phyloP scores from a whole-genome alignment of 2,329 filamentous ascomycete genomes.

The Talaromyces piceae region DNA sequence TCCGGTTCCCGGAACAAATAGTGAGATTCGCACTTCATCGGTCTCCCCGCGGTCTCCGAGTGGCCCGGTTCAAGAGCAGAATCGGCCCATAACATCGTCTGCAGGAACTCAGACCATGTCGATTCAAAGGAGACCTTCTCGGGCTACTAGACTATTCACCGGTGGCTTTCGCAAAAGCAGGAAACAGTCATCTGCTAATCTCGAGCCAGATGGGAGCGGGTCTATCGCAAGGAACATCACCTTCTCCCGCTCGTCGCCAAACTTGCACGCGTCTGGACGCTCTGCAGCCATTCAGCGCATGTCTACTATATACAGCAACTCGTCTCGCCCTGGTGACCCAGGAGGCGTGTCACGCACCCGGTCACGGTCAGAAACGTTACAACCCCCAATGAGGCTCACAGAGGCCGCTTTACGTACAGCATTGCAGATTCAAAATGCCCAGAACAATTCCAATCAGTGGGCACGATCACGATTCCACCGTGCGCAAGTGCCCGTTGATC shows the following conservation, averaged over 20 bases:
- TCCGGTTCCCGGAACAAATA: background rate
- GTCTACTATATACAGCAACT: conserved; percentile 11
- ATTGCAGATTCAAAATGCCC: background rate
- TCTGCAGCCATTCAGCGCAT: conserved; percentile 5
- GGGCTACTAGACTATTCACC: conserved; percentile 5
- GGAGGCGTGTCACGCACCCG: conserved; percentile 11
- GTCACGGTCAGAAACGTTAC: conserved; percentile 16
- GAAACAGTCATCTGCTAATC: conserved; percentile 1
- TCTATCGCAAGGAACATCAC: conserved; percentile 6
- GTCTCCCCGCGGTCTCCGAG: background rate
- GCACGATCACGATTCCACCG: conserved; percentile 1
- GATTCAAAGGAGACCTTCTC: background rate
- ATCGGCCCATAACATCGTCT: background rate
- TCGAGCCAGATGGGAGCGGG: background rate
- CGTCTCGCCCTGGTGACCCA: conserved; percentile 8
- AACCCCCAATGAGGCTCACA: conserved; percentile 9
- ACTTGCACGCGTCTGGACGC: conserved; percentile 3
- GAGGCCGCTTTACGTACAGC: conserved; percentile 9
- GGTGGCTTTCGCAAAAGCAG: conserved; percentile 7
- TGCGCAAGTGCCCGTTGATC: background rate
- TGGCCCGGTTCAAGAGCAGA: background rate
- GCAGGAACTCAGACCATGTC: background rate
- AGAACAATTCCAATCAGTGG: background rate
- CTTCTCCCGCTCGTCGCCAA: conserved; percentile 11
- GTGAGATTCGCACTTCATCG: background rate